Conservation (phyloP, 2,329 filamentous ascomycete species). For the Paramyrothecium sp. region DNA sequence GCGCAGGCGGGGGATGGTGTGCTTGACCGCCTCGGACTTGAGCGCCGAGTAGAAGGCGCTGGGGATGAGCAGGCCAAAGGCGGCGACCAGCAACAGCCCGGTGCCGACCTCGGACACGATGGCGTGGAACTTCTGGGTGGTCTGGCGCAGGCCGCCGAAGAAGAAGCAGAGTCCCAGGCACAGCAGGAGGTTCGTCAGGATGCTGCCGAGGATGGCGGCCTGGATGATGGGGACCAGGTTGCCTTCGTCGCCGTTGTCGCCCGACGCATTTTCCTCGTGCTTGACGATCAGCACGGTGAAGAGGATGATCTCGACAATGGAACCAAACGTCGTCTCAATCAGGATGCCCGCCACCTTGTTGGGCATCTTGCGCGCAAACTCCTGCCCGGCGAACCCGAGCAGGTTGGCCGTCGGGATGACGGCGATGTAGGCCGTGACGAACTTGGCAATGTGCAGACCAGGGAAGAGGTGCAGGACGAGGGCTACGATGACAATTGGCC, state of each 20-base stretch:
- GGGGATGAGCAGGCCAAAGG: slow-evolving; percentile 31
- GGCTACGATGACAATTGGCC: slow-evolving; percentile 46
- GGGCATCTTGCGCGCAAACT: slow-evolving; percentile 63
- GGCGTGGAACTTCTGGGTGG: slow-evolving; percentile 61
- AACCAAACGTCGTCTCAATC: slow-evolving; percentile 53
- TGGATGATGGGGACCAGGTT: slow-evolving; percentile 59
- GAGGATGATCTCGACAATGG: slow-evolving; percentile 66
- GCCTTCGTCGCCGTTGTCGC: slow-evolving; percentile 26
- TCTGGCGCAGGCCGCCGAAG: slow-evolving; percentile 58
- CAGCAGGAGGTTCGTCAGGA: slow-evolving; percentile 65
- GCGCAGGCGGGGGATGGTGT: slow-evolving; percentile 15
- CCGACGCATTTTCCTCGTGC: slow-evolving; percentile 12
- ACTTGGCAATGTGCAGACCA: slow-evolving; percentile 39
- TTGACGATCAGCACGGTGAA: slow-evolving; percentile 61
- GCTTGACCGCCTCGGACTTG: slow-evolving; percentile 21
- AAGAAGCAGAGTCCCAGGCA: slow-evolving; percentile 69
- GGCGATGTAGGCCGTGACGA: slow-evolving; percentile 44
- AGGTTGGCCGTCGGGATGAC: slow-evolving; percentile 49
- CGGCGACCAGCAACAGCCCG: slow-evolving; percentile 62
- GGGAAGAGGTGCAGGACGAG: slow-evolving; percentile 37
- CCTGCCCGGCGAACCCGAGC: slow-evolving; percentile 47
- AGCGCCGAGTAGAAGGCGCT: slow-evolving; percentile 34
- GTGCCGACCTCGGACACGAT: slow-evolving; percentile 68
- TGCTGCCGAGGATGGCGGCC: slow-evolving; percentile 67
- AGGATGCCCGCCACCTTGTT: slow-evolving; percentile 55